phyloP scores from a whole-genome alignment of 306 rosid genomes.

The Cicer pinnatifidum region DNA sequence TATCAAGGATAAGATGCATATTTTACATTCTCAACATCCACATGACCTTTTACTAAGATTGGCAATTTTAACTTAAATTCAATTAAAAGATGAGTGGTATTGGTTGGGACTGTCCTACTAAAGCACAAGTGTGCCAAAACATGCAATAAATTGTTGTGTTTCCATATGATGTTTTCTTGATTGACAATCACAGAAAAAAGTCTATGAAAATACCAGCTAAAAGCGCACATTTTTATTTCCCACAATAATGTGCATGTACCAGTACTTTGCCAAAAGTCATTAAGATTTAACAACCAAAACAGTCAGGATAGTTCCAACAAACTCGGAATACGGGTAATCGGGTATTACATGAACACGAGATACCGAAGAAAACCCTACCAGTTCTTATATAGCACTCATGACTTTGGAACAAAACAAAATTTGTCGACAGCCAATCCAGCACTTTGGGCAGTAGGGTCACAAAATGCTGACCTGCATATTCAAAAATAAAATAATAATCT shows the following conservation, averaged over 20 bases:
- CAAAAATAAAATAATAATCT: background rate
- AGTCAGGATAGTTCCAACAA: background rate
- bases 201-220: constrained; percentile 7
- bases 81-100: constrained; percentile 6
- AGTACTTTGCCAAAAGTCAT: constrained; percentile 17
- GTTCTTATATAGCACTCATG: constrained; percentile 94
- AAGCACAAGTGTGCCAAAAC: background rate
- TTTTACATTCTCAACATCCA: background rate
- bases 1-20: constrained; percentile 15
- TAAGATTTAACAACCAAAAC: constrained; percentile 16
- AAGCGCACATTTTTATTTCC: background rate
- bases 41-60: background rate
- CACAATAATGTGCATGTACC: constrained; percentile 25
- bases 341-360: constrained; percentile 34
- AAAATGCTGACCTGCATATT: constrained; percentile 82
- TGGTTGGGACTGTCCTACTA: too few relatives aligned
- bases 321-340: constrained; percentile 10
- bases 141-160: constrained; percentile 9
- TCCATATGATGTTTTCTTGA: constrained; percentile 32
- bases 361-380: constrained; percentile 57
- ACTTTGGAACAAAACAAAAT: constrained; percentile 79
- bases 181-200: constrained; percentile 2
- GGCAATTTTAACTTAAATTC: background rate
- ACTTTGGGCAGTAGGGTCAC: constrained; percentile 74
- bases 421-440: constrained; percentile 80